phyloP scores from a whole-genome alignment of 805 yeast species.

The Yarrowia bubula region DNA sequence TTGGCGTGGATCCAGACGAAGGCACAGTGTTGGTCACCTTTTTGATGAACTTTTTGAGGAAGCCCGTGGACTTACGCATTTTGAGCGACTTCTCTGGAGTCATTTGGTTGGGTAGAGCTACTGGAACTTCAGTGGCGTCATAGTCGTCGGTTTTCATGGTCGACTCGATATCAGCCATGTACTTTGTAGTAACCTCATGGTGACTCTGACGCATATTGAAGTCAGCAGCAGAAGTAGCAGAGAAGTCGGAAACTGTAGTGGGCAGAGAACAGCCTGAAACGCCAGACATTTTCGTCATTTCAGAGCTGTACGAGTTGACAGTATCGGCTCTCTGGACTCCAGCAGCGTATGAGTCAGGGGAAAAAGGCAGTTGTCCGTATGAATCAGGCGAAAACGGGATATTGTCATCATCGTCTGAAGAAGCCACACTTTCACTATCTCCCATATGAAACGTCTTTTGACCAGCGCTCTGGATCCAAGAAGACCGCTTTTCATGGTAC shows the following conservation, averaged over 20 bases:
- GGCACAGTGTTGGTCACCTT: constrained; percentile 6
- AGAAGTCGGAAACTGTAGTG: constrained; percentile 2
- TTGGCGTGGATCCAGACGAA: neutral
- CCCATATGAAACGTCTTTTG: constrained; percentile 18
- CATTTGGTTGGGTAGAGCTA: constrained; percentile 31
- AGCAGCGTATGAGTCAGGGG: neutral
- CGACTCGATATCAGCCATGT: constrained; percentile 6
- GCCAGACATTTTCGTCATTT: constrained; percentile 9
- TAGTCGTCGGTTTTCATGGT: neutral
- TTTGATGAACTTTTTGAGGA: constrained; percentile 34
- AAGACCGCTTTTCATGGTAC: constrained; percentile 23
- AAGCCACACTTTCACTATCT: neutral
- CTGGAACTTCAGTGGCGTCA: constrained; percentile 30
- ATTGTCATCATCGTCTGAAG: constrained; percentile 8
- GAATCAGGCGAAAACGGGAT: constrained; percentile 13
- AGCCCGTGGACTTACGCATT: constrained; percentile 37
- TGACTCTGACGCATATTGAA: constrained; percentile 11
- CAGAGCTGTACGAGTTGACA: constrained; percentile 2
- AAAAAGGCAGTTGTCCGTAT: constrained; percentile 1
- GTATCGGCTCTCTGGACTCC: constrained; percentile 16
- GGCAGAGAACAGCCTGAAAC: constrained; percentile 21
- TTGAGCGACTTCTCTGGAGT: constrained; percentile 31
- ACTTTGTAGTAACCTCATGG: constrained; percentile 10
- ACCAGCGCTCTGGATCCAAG: constrained; percentile 28
- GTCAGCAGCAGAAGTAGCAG: constrained; percentile 14